Evolutionary conservation across 1,139 yeast genomes (phyloP).

Genomic region (Scheffersomyces insectosa): DNA sequence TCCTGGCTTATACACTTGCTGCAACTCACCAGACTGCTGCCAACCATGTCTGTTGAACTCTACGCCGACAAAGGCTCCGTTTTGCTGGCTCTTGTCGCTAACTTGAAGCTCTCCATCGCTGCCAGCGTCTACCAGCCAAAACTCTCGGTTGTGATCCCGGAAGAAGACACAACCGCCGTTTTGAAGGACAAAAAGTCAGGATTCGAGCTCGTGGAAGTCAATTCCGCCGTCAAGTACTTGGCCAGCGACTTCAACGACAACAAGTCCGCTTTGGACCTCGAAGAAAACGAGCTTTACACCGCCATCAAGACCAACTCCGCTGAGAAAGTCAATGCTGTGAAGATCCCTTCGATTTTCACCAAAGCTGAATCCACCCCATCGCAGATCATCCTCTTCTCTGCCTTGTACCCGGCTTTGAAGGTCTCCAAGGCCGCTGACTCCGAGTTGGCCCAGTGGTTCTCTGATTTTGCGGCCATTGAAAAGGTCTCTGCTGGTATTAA

Average conservation of each 20-base stretch:
- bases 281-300: constrained; percentile 27
- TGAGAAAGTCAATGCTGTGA: neutral
- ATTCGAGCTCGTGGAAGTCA: constrained; percentile 69
- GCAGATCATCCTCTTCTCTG: constrained; percentile 49
- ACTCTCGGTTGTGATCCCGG: constrained; percentile 24
- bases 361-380: constrained; percentile 30
- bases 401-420: constrained; percentile 38
- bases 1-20: no score
- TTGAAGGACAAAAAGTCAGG: constrained; percentile 35
- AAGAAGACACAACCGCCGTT: constrained; percentile 35
- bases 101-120: constrained; percentile 63
- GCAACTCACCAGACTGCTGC: no score
- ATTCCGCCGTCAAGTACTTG: constrained; percentile 77
- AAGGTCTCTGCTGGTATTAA: constrained; percentile 40
- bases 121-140: constrained; percentile 36
- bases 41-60: constrained; percentile 3
- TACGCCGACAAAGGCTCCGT: constrained; percentile 18
- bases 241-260: constrained; percentile 43
- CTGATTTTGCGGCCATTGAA: constrained; percentile 35
- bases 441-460: constrained; percentile 39
- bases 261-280: constrained; percentile 23
- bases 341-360: constrained; percentile 7
- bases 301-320: constrained; percentile 8
- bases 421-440: constrained; percentile 13
- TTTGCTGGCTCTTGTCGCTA: constrained; percentile 45